phyloP scores from a whole-genome alignment of 345 rosid species.

The Bruguiera sexangula region DNA sequence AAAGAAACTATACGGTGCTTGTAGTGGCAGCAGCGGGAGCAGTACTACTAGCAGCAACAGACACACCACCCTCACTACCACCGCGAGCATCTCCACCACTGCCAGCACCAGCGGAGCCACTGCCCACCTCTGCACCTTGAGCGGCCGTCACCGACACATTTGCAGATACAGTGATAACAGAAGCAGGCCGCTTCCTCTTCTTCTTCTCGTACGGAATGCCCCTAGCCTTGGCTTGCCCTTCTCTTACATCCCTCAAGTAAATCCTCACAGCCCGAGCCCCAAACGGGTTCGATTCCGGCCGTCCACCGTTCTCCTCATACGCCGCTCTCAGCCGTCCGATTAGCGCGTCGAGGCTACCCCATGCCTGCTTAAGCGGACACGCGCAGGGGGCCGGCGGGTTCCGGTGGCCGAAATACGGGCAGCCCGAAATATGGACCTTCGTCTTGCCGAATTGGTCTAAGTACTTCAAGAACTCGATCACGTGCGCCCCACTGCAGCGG shows the following conservation, averaged over 20 bases:
- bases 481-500: conserved; percentile 36
- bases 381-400: conserved; percentile 32
- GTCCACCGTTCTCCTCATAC: conserved; percentile 31
- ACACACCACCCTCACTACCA: conserved; percentile 6
- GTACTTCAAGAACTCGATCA: conserved; percentile 32
- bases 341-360: conserved; percentile 37
- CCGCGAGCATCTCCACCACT: neutral
- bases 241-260: conserved; percentile 31
- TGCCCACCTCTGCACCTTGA: neutral
- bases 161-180: neutral
- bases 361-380: conserved; percentile 34
- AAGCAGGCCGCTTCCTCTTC: conserved; percentile 26
- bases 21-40: neutral
- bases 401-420: conserved; percentile 32
- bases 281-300: conserved; percentile 35
- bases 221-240: conserved; percentile 32
- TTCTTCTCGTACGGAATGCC: conserved; percentile 37
- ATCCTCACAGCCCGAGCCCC: conserved; percentile 32
- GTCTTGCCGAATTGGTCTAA: conserved; percentile 34
- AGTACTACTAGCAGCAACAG: neutral
- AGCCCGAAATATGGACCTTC: conserved; percentile 27
- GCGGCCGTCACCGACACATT: neutral
- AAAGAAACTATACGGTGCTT: conserved; percentile 19
- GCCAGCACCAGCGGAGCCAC: neutral
- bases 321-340: conserved; percentile 34